phyloP scores from a whole-genome alignment of 2,329 filamentous ascomycete genomes.

The Neonectria coccinea region DNA sequence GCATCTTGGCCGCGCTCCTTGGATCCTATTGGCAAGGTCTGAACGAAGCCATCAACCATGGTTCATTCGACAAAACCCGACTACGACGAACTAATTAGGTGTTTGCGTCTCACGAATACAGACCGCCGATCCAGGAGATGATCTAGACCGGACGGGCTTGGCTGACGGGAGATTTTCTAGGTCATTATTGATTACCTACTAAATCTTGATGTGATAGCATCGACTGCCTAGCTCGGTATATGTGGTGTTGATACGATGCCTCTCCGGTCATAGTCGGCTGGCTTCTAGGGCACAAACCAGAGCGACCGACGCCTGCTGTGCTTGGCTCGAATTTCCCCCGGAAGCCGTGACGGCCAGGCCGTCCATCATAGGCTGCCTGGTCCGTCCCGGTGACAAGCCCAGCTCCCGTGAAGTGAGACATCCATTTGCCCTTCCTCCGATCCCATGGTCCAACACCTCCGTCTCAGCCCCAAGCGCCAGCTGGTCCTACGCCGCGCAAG shows the following conservation, averaged over 20 bases:
- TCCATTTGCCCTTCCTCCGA: slow-evolving; percentile 28
- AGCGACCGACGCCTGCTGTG: slow-evolving; percentile 3
- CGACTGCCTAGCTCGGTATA: slow-evolving; percentile 19
- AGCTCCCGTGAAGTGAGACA: slow-evolving; percentile 36
- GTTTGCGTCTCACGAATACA: slow-evolving; percentile 22
- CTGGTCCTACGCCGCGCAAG: slow-evolving; percentile 14
- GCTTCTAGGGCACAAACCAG: slow-evolving; percentile 5
- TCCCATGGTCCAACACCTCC: slow-evolving; percentile 16
- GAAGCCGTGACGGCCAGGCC: slow-evolving; percentile 22
- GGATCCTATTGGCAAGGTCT: slow-evolving; percentile 6
- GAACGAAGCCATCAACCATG: slow-evolving; percentile 14
- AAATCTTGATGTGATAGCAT: slow-evolving; percentile 12
- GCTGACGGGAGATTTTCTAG: slow-evolving; percentile 38
- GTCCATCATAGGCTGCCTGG: slow-evolving; percentile 29
- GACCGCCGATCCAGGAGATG: slow-evolving; percentile 43
- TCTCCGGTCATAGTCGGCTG: slow-evolving; percentile 12
- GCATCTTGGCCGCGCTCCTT: slow-evolving; percentile 1
- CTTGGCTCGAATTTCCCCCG: slow-evolving; percentile 6
- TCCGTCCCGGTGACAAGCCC: slow-evolving; percentile 13
- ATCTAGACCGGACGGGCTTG: slow-evolving; percentile 37
- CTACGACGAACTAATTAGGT: slow-evolving; percentile 1
- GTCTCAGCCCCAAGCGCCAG: slow-evolving; percentile 26
- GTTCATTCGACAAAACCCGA: slow-evolving; percentile 3
- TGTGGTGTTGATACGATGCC: slow-evolving; percentile 9
- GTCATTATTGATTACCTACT: slow-evolving; percentile 5